These are phyloP conservation scores for Talaromyces sp. DNA, from an alignment of 2,329 filamentous ascomycete genomes.

Conservation along the genomic window DNA sequence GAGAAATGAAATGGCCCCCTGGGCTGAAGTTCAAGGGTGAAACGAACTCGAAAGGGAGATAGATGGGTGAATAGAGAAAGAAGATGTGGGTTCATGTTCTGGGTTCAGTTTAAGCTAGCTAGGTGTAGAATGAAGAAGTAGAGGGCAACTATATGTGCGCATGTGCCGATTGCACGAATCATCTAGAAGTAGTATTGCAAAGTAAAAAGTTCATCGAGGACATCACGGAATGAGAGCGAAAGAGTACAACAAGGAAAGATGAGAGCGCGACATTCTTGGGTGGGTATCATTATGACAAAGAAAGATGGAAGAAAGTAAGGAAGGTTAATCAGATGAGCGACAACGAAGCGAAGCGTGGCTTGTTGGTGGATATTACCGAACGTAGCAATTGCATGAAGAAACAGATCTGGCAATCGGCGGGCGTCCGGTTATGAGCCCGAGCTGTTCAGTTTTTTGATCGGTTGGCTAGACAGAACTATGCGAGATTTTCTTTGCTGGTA, in stretches of 20 bases:
- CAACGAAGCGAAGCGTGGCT: neutral
- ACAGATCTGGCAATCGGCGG: neutral
- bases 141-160: neutral
- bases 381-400: neutral
- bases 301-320: neutral
- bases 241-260: slow-evolving; percentile 14
- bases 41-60: neutral
- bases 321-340: neutral
- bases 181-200: neutral
- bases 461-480: neutral
- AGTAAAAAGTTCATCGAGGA: neutral
- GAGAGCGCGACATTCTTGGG: neutral
- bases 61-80: neutral
- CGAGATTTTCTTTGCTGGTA: neutral
- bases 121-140: neutral
- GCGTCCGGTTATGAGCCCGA: neutral
- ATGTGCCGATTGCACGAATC: neutral
- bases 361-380: neutral
- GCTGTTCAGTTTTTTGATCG: neutral
- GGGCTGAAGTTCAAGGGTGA: neutral
- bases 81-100: neutral
- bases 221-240: neutral
- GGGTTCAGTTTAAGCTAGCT: neutral
- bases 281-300: slow-evolving; percentile 8
- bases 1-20: neutral